Evolutionary conservation across 2,329 filamentous ascomycete genomes (phyloP).

Genomic region (Penicillium rolfsii): DNA sequence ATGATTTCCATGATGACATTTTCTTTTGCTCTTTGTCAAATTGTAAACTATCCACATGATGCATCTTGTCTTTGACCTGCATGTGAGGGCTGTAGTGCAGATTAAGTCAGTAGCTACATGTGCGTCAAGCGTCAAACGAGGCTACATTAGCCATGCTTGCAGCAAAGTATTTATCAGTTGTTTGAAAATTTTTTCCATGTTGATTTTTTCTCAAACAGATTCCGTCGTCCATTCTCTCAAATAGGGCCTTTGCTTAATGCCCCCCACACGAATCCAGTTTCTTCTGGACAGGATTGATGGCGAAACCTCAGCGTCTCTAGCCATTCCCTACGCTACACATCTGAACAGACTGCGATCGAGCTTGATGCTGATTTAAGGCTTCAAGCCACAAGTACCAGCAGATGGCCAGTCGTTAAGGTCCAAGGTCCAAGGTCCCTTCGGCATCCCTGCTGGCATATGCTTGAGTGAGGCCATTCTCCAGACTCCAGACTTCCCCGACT

Average conservation of each 20-base stretch:
- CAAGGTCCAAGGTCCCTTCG: too few species aligned
- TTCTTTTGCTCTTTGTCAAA: neutral
- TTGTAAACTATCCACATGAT: neutral
- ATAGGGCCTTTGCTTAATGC: too few species aligned
- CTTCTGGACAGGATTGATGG: neutral
- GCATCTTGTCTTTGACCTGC: neutral
- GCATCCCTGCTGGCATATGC: neutral
- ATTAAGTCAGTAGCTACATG: neutral
- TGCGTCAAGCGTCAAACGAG: neutral
- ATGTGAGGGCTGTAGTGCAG: neutral
- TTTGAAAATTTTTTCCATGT: neutral
- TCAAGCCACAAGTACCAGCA: neutral
- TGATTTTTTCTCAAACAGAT: neutral
- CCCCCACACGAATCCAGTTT: neutral
- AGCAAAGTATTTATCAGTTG: neutral
- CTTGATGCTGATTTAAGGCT: too few species aligned
- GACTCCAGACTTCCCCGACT: neutral
- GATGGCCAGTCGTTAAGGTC: neutral
- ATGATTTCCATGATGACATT: neutral
- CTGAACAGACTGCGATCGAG: neutral
- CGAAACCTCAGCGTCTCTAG: neutral
- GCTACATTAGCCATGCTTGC: neutral
- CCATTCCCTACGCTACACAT: neutral
- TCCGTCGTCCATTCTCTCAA: neutral
- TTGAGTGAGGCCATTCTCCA: neutral